phyloP scores from a whole-genome alignment of 2,329 filamentous ascomycete species.

The Ophiocordyceps camponoti-saundersi region DNA sequence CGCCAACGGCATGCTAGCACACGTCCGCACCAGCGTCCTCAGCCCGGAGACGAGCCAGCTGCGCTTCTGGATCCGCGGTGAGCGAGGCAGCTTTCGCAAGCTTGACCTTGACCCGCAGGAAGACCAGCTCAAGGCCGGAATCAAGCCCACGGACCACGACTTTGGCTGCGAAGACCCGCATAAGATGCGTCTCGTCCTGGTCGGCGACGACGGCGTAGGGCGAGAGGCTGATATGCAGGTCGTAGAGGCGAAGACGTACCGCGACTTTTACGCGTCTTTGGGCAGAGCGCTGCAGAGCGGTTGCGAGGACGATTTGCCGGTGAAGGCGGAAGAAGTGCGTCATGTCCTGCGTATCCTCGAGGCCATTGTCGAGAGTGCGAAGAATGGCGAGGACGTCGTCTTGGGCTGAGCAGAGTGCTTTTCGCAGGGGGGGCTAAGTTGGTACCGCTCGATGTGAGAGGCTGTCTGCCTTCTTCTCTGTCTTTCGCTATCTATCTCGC shows the following conservation, averaged over 20 bases:
- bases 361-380: constrained; percentile 30
- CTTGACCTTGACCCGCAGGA: constrained; percentile 56
- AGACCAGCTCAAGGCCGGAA: constrained; percentile 49
- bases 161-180: constrained; percentile 49
- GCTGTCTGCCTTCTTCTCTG: too few relatives aligned
- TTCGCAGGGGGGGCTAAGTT: background rate
- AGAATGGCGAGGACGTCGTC: constrained; percentile 25
- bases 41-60: constrained; percentile 53
- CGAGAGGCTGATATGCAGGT: constrained; percentile 35
- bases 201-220: constrained; percentile 32
- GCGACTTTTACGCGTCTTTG: constrained; percentile 44
- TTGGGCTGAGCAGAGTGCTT: constrained; percentile 9
- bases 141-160: constrained; percentile 39
- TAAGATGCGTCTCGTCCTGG: constrained; percentile 40
- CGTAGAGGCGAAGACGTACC: constrained; percentile 49
- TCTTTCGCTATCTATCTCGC: too few relatives aligned
- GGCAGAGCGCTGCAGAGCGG: constrained; percentile 29
- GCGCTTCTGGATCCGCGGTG: constrained; percentile 62
- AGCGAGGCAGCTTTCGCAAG: constrained; percentile 61
- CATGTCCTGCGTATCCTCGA: constrained; percentile 37
- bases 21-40: constrained; percentile 51
- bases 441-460: background rate
- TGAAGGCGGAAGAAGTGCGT: constrained; percentile 32
- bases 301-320: constrained; percentile 31
- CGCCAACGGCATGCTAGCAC: constrained; percentile 42